phyloP scores from a whole-genome alignment of 495 filamentous ascomycete genomes.

The Symbiotaphrina buchneri region DNA sequence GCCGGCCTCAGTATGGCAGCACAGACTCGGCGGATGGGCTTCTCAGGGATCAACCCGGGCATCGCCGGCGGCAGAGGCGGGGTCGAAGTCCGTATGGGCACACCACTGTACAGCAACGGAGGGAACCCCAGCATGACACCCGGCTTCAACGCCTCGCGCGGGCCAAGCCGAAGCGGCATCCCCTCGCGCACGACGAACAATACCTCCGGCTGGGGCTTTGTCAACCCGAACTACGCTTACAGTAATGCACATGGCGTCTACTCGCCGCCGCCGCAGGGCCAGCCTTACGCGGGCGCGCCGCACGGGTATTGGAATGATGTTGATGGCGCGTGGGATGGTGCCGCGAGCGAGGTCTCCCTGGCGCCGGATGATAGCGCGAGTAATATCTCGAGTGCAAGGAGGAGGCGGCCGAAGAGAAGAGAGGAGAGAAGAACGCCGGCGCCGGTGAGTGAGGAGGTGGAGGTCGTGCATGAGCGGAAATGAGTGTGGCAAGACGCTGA shows the following conservation, averaged over 20 bases:
- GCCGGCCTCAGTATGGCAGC: conserved; percentile 58
- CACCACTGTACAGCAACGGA: no score
- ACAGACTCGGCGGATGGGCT: conserved; percentile 40
- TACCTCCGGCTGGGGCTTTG: not conserved
- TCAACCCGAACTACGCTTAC: not conserved
- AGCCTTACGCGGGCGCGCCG: conserved; percentile 34
- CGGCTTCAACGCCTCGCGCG: no score
- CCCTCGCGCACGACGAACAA: no score
- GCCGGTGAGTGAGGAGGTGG: conserved; percentile 66
- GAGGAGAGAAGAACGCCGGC: conserved; percentile 63
- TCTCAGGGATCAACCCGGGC: conserved; percentile 10
- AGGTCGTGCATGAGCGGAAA: conserved; percentile 13
- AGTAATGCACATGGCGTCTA: no score
- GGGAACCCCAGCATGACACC: no score
- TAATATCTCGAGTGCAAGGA: conserved; percentile 59
- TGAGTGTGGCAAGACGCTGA: not conserved
- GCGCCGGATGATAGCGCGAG: conserved; percentile 55
- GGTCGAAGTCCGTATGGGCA: no score
- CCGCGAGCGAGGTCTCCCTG: conserved; percentile 35
- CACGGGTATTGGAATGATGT: conserved; percentile 33
- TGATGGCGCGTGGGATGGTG: conserved; percentile 28
- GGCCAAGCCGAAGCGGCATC: no score
- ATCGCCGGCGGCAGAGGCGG: no score
- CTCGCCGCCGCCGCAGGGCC: conserved; percentile 12
- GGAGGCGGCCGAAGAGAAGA: conserved; percentile 44